phyloP scores from a whole-genome alignment of 371 early-diverging fungal species.

The Lichtheimia hyalospora region DNA sequence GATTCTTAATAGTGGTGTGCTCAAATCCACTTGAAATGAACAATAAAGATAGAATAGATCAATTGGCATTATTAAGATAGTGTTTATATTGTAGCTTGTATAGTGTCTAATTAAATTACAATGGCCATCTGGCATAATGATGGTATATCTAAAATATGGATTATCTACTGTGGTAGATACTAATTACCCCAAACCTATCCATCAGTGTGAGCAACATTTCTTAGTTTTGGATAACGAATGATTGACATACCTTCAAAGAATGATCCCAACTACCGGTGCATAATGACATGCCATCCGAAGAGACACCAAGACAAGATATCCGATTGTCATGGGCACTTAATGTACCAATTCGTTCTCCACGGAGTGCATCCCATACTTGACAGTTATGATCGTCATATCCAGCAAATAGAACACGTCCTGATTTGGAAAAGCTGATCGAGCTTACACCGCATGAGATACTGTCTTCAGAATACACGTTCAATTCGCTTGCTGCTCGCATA shows the following conservation, averaged over 20 bases:
- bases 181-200: too few species aligned
- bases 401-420: constrained; percentile 94
- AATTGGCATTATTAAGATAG: too few species aligned
- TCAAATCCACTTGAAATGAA: not conserved
- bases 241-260: constrained; percentile 1
- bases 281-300: constrained; percentile 94
- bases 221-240: too few species aligned
- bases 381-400: constrained; percentile 98
- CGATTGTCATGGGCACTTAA: constrained; percentile 94
- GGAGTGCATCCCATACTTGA: constrained; percentile 97
- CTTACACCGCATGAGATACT: constrained; percentile 89
- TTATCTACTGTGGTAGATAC: too few species aligned
- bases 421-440: constrained; percentile 92
- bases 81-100: too few species aligned
- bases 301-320: constrained; percentile 94
- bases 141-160: too few species aligned
- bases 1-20: not conserved
- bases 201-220: too few species aligned
- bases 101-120: too few species aligned
- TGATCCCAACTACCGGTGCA: constrained; percentile 96
- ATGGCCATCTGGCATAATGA: too few species aligned
- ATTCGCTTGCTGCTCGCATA: constrained; percentile 90
- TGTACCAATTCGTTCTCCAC: constrained; percentile 91
- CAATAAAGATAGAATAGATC: too few species aligned
- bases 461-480: constrained; percentile 95